Evolutionary conservation across 208 protist genomes (phyloP).

Genomic region (Vickermania ingenoplastis): DNA sequence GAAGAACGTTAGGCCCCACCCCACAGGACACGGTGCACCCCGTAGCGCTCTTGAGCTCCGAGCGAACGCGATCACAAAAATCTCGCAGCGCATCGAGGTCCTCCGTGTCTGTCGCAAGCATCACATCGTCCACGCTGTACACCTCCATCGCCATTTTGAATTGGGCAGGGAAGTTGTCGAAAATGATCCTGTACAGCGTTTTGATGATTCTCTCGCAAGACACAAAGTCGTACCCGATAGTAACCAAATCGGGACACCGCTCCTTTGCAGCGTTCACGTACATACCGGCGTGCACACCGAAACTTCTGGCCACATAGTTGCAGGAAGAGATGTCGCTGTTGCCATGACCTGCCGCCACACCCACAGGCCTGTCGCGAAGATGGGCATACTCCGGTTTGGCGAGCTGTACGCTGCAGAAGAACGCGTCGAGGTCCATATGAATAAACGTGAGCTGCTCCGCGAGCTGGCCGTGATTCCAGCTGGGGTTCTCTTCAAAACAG

Average conservation of each 20-base stretch:
- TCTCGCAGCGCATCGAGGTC: slow-evolving; percentile 29
- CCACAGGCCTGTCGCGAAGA: slow-evolving; percentile 67
- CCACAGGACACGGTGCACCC: slow-evolving; percentile 79
- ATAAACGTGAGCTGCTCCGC: slow-evolving; percentile 48
- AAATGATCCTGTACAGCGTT: slow-evolving; percentile 66
- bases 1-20: slow-evolving; percentile 78
- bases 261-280: slow-evolving; percentile 77
- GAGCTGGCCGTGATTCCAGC: slow-evolving; percentile 62
- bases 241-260: slow-evolving; percentile 81
- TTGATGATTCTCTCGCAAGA: slow-evolving; percentile 48
- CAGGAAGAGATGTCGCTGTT: slow-evolving; percentile 90
- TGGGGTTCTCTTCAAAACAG: slow-evolving; percentile 46
- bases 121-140: slow-evolving; percentile 84
- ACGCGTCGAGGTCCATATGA: slow-evolving; percentile 94
- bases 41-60: slow-evolving; percentile 34
- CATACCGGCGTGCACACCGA: slow-evolving; percentile 87
- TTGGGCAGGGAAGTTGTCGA: slow-evolving; percentile 36
- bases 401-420: slow-evolving; percentile 89
- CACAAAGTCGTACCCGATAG: slow-evolving; percentile 86
- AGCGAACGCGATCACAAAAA: slow-evolving; percentile 51
- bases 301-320: slow-evolving; percentile 87
- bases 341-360: slow-evolving; percentile 69
- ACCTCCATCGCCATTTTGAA: slow-evolving; percentile 73
- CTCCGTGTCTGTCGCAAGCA: slow-evolving; percentile 68
- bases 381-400: slow-evolving; percentile 73